Conservation (phyloP, 192 early-diverging fungal species). For the Pilaira anomala region DNA sequence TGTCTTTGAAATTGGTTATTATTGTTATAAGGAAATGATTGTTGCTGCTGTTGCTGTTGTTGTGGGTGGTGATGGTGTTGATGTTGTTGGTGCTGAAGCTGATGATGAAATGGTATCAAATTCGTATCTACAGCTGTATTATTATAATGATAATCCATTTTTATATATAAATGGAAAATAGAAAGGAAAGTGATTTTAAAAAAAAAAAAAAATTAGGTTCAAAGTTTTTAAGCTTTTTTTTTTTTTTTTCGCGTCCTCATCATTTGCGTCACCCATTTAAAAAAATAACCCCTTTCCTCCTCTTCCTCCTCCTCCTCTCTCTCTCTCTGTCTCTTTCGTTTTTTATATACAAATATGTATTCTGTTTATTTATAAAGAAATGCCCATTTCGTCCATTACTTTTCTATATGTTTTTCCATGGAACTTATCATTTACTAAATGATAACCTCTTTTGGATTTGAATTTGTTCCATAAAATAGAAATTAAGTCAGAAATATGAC, state of each 20-base stretch:
- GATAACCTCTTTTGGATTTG: conserved; percentile 6
- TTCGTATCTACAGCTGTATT: background rate
- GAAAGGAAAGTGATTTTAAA: too few species aligned
- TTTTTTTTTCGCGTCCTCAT: background rate
- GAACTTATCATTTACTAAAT: background rate
- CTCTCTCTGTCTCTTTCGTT: background rate
- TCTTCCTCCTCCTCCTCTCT: background rate
- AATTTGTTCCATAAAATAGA: background rate
- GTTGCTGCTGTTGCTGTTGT: too few species aligned
- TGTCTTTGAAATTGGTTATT: too few species aligned
- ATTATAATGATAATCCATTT: conserved; percentile 14
- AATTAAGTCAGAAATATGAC: background rate
- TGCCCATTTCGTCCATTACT: conserved; percentile 21
- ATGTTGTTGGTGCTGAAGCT: background rate
- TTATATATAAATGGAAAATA: too few species aligned
- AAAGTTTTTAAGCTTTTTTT: background rate
- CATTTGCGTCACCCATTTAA: conserved; percentile 5
- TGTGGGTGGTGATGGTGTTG: too few species aligned
- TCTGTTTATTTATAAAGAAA: conserved; percentile 4
- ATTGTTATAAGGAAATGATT: too few species aligned
- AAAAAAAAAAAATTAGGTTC: background rate
- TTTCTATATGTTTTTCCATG: conserved; percentile 15
- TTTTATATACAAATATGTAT: background rate
- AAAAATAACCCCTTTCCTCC: background rate
- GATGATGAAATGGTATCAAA: background rate